Conservation (phyloP, 2,329 filamentous ascomycete genomes). For the Arthrobotrys entomopaga region DNA sequence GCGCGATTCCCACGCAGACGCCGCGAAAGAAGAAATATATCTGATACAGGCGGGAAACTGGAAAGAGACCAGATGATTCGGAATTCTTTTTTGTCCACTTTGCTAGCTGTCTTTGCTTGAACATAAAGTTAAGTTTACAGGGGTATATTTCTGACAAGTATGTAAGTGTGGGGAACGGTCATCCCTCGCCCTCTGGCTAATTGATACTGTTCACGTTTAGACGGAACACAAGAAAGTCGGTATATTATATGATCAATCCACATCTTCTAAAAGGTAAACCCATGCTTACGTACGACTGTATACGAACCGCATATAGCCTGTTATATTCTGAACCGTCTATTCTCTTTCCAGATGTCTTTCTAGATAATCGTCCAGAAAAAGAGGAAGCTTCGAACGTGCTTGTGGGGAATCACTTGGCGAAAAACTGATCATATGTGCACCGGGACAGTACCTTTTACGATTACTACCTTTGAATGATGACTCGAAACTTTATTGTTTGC, state of each 20-base stretch:
- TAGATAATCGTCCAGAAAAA: background rate
- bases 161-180: slow-evolving; percentile 47
- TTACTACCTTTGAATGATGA: slow-evolving; percentile 14
- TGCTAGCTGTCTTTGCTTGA: slow-evolving; percentile 31
- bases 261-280: slow-evolving; percentile 9
- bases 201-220: slow-evolving; percentile 43
- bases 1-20: slow-evolving; percentile 7
- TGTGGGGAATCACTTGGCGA: slow-evolving; percentile 17
- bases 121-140: slow-evolving; percentile 7
- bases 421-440: slow-evolving; percentile 16
- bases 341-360: background rate
- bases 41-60: slow-evolving; percentile 45
- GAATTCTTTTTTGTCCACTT: slow-evolving; percentile 10
- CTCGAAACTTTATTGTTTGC: slow-evolving; percentile 6
- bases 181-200: slow-evolving; percentile 39
- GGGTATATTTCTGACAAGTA: slow-evolving; percentile 54
- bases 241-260: slow-evolving; percentile 19
- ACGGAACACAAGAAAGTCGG: slow-evolving; percentile 12
- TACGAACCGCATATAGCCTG: slow-evolving; percentile 49
- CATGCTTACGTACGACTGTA: slow-evolving; percentile 47
- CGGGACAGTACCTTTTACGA: slow-evolving; percentile 31
- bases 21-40: slow-evolving; percentile 49
- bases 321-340: slow-evolving; percentile 35
- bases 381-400: background rate
- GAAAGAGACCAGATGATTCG: slow-evolving; percentile 52